These are phyloP conservation scores for Yamadazyma laniorum DNA, from an alignment of 805 yeast species.

Conservation along the genomic window DNA sequence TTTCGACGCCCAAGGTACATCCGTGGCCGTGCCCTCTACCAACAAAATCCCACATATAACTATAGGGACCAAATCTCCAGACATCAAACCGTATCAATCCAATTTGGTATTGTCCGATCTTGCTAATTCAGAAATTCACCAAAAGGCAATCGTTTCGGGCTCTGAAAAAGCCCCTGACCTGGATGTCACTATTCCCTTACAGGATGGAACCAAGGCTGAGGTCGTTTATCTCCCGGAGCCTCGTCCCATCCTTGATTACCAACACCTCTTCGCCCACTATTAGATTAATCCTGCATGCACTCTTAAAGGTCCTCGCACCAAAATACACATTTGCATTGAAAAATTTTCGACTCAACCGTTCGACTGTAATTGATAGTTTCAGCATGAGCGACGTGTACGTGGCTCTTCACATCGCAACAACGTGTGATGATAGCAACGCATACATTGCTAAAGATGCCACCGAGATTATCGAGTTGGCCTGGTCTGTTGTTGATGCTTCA, in stretches of 20 bases:
- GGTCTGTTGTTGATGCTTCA: constrained; percentile 59
- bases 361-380: not conserved
- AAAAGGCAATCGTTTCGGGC: too few species aligned
- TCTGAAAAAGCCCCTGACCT: too few species aligned
- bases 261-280: not conserved
- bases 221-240: not conserved
- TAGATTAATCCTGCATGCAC: not conserved
- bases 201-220: not conserved
- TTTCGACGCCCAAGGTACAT: not conserved
- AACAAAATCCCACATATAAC: constrained; percentile 13
- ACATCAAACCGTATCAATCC: constrained; percentile 12
- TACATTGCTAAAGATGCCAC: constrained; percentile 64
- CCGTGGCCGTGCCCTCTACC: constrained; percentile 6
- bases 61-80: constrained; percentile 12
- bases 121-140: not conserved
- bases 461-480: constrained; percentile 66
- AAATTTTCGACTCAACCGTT: constrained; percentile 1
- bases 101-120: constrained; percentile 9
- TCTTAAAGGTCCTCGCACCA: not conserved
- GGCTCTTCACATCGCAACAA: constrained; percentile 59
- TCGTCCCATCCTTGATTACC: not conserved
- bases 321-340: too few species aligned
- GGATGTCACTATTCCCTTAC: not conserved
- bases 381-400: constrained; percentile 56
- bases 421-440: constrained; percentile 59